Conservation (phyloP, 176 grass and related monocot genomes). For the Triticum aestivum region IWGSC_CS_RefSeq_v2.1 NC_057807.1:554951184-554951683, state of each 20-base stretch:
- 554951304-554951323: slow-evolving; percentile 21
- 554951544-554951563: too few relatives aligned
- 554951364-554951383: slow-evolving; percentile 9
- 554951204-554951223: slow-evolving; percentile 28
- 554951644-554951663: too few relatives aligned
- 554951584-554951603: too few relatives aligned
- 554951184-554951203: slow-evolving; percentile 46
- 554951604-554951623: too few relatives aligned
- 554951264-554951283: background rate
- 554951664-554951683: too few relatives aligned
- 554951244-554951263: background rate
- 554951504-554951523: too few relatives aligned
- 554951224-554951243: slow-evolving; percentile 25
- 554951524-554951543: too few relatives aligned
- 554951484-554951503: background rate
- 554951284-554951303: slow-evolving; percentile 17
- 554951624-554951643: too few relatives aligned
- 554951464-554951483: background rate
- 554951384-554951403: background rate
- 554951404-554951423: background rate
- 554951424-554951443: slow-evolving; percentile 2
- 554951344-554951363: background rate
- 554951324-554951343: slow-evolving; percentile 38
- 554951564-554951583: too few relatives aligned
- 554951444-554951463: background rate